Evolutionary conservation across 2,329 filamentous ascomycete genomes (phyloP).

Genomic region (Ophiostoma triangulosporum): DNA sequence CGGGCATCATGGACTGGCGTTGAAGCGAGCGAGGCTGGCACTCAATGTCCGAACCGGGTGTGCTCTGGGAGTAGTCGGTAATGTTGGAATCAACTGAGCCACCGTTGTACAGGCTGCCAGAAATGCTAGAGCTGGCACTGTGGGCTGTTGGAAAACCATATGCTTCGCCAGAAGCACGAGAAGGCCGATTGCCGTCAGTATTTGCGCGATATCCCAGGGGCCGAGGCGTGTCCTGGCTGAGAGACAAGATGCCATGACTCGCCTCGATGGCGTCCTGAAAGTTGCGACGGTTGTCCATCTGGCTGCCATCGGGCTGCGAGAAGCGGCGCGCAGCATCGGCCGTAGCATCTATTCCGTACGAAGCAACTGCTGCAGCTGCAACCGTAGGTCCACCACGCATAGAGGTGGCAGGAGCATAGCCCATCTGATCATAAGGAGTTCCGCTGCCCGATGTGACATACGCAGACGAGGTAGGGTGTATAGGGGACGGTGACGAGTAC

Average conservation of each 20-base stretch:
- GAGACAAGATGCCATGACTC: slow-evolving; percentile 84
- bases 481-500: slow-evolving; percentile 47
- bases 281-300: slow-evolving; percentile 44
- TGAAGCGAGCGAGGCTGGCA: slow-evolving; percentile 5
- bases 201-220: slow-evolving; percentile 64
- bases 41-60: slow-evolving; percentile 76
- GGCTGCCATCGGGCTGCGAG: slow-evolving; percentile 1
- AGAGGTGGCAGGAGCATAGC: slow-evolving; percentile 57
- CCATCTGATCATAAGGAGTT: slow-evolving; percentile 55
- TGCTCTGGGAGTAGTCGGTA: slow-evolving; percentile 35
- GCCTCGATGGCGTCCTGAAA: slow-evolving; percentile 87
- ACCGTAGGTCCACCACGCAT: slow-evolving; percentile 42
- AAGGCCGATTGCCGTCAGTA: slow-evolving; percentile 15
- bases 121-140: slow-evolving; percentile 82
- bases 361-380: slow-evolving; percentile 28
- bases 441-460: background rate
- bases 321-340: slow-evolving; percentile 5
- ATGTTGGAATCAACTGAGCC: slow-evolving; percentile 26
- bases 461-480: background rate
- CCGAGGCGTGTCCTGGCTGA: slow-evolving; percentile 88
- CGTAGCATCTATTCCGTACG: background rate
- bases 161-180: slow-evolving; percentile 65
- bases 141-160: slow-evolving; percentile 83
- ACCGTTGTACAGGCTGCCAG: slow-evolving; percentile 61
- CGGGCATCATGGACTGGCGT: background rate